Evolutionary conservation across 2,329 filamentous ascomycete species (phyloP), one percentile per base, ranked within the genome.

Genomic region (Colletotrichum magnum): DNA sequence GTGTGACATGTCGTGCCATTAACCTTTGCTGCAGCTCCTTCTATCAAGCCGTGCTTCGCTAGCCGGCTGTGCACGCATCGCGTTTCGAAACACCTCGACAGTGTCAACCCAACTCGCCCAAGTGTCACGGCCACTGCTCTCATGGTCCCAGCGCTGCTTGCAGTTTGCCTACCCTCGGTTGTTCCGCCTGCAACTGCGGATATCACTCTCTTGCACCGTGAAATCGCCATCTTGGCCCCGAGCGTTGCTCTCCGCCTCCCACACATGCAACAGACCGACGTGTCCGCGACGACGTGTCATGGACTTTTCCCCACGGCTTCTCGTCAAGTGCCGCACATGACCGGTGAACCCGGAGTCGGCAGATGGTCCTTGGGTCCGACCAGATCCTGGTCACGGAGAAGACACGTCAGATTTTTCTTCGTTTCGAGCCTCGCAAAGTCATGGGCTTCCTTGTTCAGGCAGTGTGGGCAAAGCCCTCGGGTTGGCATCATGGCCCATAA

Each of bases 1-100:
- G 68, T 67, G 67, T 58, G 59, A 70, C 61, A 66, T 67, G 69
- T 67, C 60, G 67, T 71, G 67, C 50, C 48, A 65, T 66, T 71
- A 70, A 69, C 67, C 67, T 71, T 66, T 66, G 48, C 61, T 58
- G 68, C 64, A 70, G 56, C 45, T 57, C 18, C 52, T 36, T 16
- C 47, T 45, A 45, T 48, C 26, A 47, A 52, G 16, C 24, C 50
- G 26, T 62, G 52, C 57, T 43, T 61, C 57, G 64, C 57, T 68
- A 58, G 41, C 54, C 63, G 52, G 28, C 58, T 58, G 64, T 58
- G 45, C 47, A 63, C 51, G 39, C 58, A 61, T 51, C 51, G 36
- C 48, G 63, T 70, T 70, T 70, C 63, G 54, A 70, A 71, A 70
- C 70, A 52, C 13, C 36, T 50, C 62, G 51, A 52, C 43, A 60